A percentile compares a stretch with the other conserved stretches of the same genome.
These are phyloP conservation scores for Alternaria atra DNA, from an alignment of 2,329 filamentous ascomycete genomes.

Conservation along the genomic window DNA sequence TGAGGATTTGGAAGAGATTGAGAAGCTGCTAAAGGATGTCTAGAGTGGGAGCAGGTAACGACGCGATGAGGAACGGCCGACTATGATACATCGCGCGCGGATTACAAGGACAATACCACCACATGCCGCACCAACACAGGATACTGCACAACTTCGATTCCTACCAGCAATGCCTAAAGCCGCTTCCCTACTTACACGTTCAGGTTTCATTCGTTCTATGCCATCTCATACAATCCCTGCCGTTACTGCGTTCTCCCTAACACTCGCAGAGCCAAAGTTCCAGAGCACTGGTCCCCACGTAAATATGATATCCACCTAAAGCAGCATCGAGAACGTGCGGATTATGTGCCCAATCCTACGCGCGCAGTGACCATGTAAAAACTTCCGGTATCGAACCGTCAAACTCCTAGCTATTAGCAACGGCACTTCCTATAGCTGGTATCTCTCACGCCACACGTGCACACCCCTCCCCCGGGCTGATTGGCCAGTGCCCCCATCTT, in stretches of 20 bases:
- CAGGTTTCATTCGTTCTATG: background rate
- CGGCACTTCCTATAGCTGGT: background rate
- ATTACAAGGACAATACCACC: background rate
- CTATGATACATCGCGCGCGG: background rate
- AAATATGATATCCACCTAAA: background rate
- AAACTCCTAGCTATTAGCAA: background rate
- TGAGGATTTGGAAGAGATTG: conserved; percentile 85
- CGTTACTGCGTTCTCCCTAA: background rate
- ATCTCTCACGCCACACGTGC: background rate
- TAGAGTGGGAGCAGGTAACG: background rate
- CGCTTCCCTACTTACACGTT: background rate
- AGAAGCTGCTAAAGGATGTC: conserved; percentile 66
- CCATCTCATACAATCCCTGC: background rate
- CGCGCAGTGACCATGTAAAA: background rate
- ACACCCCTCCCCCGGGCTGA: background rate
- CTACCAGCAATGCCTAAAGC: background rate
- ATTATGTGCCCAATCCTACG: background rate
- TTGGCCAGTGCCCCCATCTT: background rate
- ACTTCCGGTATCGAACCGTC: background rate
- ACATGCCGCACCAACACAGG: background rate
- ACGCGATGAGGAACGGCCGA: background rate
- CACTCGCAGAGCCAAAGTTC: background rate
- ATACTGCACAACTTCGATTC: background rate
- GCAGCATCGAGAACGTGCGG: background rate
- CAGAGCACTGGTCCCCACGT: background rate